Percentiles rank a stretch among this genome's conserved stretches.
These are phyloP conservation scores for Blastomyces emzantsi DNA, from an alignment of 2,329 filamentous ascomycete genomes.

Conservation along the genomic window DNA sequence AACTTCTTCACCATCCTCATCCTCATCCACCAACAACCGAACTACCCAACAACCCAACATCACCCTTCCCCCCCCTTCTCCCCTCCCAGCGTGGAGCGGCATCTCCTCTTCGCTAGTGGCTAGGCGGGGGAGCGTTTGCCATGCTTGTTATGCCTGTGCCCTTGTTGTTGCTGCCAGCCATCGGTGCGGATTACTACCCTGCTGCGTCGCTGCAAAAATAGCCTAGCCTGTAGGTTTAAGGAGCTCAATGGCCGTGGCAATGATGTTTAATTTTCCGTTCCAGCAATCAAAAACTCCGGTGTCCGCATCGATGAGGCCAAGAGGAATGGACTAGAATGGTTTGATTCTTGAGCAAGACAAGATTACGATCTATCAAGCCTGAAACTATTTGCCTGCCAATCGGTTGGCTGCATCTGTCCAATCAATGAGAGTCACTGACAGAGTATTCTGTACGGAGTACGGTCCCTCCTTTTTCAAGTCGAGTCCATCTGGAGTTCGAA, in stretches of 20 bases:
- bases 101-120: background rate
- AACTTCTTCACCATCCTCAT: background rate
- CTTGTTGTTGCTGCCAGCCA: background rate
- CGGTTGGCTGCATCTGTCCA: conserved; percentile 4
- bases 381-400: conserved; percentile 1
- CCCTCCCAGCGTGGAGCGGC: background rate
- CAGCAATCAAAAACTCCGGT: background rate
- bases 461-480: background rate
- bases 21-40: background rate
- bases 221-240: background rate
- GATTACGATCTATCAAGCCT: background rate
- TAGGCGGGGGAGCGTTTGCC: background rate
- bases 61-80: background rate
- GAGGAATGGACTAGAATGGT: background rate
- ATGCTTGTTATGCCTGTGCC: background rate
- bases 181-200: background rate
- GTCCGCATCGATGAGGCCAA: background rate
- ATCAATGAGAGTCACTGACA: background rate
- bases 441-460: too few relatives aligned
- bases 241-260: background rate
- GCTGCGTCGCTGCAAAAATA: background rate
- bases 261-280: background rate
- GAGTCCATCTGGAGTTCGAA: background rate
- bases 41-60: too few relatives aligned
- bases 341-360: background rate